Evolutionary conservation across 73 alveolate species (phyloP).

Genomic region (Blepharisma japonicum): DNA sequence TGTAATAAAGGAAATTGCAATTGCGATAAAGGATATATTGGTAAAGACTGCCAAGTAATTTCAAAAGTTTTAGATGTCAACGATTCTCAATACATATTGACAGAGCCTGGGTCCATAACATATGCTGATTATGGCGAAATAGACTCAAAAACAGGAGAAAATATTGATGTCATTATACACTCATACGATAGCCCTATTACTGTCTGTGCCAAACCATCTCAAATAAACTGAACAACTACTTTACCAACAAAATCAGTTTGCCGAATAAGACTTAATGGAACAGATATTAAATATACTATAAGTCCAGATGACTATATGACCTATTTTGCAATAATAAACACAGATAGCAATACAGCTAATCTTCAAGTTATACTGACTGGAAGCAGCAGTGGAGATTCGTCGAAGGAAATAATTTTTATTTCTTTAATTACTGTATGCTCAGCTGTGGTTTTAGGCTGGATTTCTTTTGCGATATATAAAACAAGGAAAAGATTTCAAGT

Average conservation of each 20-base stretch:
- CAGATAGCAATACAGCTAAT: no score
- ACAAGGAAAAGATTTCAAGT: background rate
- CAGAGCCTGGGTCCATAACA: background rate
- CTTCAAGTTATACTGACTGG: no score
- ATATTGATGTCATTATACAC: background rate
- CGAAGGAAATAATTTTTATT: no score
- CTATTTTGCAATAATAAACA: no score
- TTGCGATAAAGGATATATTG: background rate
- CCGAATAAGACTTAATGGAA: no score
- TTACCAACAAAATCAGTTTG: no score
- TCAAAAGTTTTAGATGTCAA: background rate
- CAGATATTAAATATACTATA: no score
- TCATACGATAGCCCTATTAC: background rate
- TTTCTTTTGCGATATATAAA: background rate
- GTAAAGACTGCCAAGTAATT: background rate
- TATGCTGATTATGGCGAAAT: background rate
- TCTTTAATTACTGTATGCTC: no score
- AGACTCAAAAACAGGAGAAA: background rate
- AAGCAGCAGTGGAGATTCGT: no score
- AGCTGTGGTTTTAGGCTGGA: background rate
- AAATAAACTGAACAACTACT: no score
- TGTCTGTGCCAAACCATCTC: no score
- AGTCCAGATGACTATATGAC: no score
- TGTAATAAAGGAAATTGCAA: background rate
- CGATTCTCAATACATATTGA: background rate